Evolutionary conservation across 2,329 filamentous ascomycete species (phyloP).

Genomic region (Aspergillus viridinutans): DNA sequence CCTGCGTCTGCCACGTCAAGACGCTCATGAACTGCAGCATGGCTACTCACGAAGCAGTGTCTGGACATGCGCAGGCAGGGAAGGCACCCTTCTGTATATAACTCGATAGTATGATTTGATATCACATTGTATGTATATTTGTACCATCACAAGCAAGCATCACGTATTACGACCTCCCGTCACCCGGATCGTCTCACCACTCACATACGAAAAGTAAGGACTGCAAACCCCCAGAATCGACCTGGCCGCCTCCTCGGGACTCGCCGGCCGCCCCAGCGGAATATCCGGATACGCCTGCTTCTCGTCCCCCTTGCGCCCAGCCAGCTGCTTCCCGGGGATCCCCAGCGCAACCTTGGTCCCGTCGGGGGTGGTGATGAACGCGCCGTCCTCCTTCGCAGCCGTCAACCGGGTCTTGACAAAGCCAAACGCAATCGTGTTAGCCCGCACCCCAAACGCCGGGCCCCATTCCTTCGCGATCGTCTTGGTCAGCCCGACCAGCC

Average conservation of each 20-base stretch:
- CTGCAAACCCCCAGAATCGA: constrained; percentile 74
- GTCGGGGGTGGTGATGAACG: constrained; percentile 70
- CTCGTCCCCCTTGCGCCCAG: constrained; percentile 28
- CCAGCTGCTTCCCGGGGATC: constrained; percentile 60
- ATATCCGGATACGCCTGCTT: constrained; percentile 61
- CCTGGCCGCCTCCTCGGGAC: constrained; percentile 73
- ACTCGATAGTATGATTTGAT: neutral
- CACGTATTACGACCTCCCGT: constrained; percentile 69
- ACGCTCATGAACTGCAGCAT: neutral
- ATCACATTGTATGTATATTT: neutral
- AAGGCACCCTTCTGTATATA: neutral
- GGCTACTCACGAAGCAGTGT: neutral
- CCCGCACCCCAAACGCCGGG: constrained; percentile 72
- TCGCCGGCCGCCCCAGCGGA: constrained; percentile 70
- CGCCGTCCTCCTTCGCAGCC: constrained; percentile 77
- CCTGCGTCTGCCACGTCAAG: neutral
- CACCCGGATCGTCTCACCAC: constrained; percentile 81
- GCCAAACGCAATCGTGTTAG: constrained; percentile 82
- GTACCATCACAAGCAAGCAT: constrained; percentile 4
- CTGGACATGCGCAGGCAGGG: too few relatives aligned
- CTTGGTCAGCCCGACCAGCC: constrained; percentile 76
- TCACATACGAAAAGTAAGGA: constrained; percentile 79
- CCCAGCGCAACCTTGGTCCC: constrained; percentile 72
- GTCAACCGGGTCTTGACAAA: constrained; percentile 77
- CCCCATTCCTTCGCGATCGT: constrained; percentile 93